A percentile compares a stretch with the other conserved stretches of the same genome.
Conservation (phyloP, 1,284 basidiomycete genomes). For the Somion occarium region DNA sequence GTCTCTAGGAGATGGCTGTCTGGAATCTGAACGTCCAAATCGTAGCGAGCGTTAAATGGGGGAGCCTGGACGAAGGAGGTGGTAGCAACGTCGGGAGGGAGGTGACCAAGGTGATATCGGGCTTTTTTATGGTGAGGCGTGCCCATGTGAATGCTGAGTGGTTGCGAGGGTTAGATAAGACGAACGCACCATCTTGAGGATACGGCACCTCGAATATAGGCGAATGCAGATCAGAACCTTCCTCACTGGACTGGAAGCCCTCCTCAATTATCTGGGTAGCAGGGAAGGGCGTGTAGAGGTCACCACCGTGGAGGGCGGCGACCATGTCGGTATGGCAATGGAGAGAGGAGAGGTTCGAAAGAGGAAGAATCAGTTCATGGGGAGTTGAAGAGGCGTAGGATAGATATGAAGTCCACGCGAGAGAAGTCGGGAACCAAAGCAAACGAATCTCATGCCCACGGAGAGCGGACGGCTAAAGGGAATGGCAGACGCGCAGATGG, state of each 20-base stretch:
- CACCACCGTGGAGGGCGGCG: constrained; percentile 39
- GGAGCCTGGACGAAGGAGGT: constrained; percentile 17
- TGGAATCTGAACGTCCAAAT: constrained; percentile 23
- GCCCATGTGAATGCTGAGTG: constrained; percentile 27
- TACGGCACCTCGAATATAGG: constrained; percentile 53
- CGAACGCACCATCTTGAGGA: constrained; percentile 33
- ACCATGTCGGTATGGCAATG: constrained; percentile 40
- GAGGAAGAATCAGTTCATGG: constrained; percentile 28
- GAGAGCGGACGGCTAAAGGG: constrained; percentile 23
- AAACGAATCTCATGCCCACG: constrained; percentile 26
- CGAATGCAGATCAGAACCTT: constrained; percentile 66
- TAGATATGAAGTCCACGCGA: constrained; percentile 33
- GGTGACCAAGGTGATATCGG: constrained; percentile 51
- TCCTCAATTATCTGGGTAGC: constrained; percentile 50
- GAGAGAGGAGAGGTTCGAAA: constrained; percentile 22
- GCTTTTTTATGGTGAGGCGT: constrained; percentile 47
- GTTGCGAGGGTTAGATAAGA: constrained; percentile 16
- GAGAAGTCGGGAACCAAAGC: constrained; percentile 24
- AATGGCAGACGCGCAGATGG: constrained; percentile 23
- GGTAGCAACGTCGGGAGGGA: constrained; percentile 18
- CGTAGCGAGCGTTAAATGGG: constrained; percentile 25
- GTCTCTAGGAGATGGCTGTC: constrained; percentile 27
- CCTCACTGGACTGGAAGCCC: constrained; percentile 63
- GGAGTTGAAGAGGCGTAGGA: constrained; percentile 27
- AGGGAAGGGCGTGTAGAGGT: constrained; percentile 53